A percentile compares a stretch with the other conserved stretches of the same genome.
Evolutionary conservation across 2,329 filamentous ascomycete species (phyloP).

Genomic region (Sporothrix euskadiensis): DNA sequence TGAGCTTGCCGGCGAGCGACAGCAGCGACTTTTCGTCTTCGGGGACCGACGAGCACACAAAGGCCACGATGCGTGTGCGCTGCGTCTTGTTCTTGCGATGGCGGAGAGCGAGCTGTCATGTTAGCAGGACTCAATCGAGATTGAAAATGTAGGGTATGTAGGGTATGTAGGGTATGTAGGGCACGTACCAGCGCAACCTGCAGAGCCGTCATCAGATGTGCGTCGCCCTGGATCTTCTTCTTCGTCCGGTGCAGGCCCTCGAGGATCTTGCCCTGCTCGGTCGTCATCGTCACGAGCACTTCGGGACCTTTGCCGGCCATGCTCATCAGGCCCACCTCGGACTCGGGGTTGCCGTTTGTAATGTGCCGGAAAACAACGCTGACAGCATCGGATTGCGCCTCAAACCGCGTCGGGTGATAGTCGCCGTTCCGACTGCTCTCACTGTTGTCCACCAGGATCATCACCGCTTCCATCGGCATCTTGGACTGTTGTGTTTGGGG

Average conservation of each 20-base stretch:
- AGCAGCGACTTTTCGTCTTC: constrained; percentile 88
- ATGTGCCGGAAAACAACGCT: constrained; percentile 95
- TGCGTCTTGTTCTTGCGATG: constrained; percentile 98
- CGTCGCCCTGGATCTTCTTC: constrained; percentile 85
- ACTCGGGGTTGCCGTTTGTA: constrained; percentile 93
- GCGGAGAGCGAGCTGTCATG: constrained; percentile 75
- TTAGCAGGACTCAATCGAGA: not conserved
- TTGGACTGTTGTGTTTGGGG: constrained; percentile 47
- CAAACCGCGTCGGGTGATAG: constrained; percentile 85
- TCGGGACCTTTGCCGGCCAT: constrained; percentile 98
- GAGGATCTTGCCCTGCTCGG: constrained; percentile 92
- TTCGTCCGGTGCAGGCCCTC: constrained; percentile 86
- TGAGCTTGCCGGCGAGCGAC: constrained; percentile 95
- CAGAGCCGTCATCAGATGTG: constrained; percentile 88
- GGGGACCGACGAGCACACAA: constrained; percentile 87
- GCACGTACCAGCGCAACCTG: constrained; percentile 78
- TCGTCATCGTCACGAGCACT: constrained; percentile 93
- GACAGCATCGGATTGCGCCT: constrained; percentile 92
- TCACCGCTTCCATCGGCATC: constrained; percentile 98
- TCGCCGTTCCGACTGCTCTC: constrained; percentile 98
- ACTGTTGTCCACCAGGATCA: constrained; percentile 99
- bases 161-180: not conserved
- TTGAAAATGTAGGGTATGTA: not conserved
- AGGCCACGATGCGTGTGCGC: constrained; percentile 93
- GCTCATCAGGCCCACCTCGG: constrained; percentile 95